phyloP scores from a whole-genome alignment of 257 asterid genomes.

The Petunia secreta region DNA sequence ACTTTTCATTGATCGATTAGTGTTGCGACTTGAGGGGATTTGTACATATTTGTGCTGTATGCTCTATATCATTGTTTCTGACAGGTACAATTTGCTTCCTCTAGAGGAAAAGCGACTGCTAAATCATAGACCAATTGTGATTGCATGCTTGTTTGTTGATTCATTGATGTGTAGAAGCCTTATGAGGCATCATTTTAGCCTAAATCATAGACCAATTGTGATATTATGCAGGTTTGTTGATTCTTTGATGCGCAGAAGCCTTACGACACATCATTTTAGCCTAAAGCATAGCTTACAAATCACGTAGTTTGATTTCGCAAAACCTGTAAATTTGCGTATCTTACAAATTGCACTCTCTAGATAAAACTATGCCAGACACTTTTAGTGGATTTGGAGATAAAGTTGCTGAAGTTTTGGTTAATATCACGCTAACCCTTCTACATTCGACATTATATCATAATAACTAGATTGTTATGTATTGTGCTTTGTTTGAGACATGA shows the following conservation, averaged over 20 bases:
- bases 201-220: background rate
- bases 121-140: background rate
- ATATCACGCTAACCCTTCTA: background rate
- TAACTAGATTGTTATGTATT: background rate
- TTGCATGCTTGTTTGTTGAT: background rate
- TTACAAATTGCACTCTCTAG: no score
- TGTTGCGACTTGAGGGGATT: background rate
- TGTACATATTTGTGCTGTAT: background rate
- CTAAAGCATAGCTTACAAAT: background rate
- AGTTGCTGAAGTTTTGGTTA: background rate
- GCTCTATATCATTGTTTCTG: background rate
- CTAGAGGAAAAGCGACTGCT: background rate
- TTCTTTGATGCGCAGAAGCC: background rate
- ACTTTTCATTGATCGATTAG: background rate
- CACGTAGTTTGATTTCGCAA: background rate
- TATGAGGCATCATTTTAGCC: background rate
- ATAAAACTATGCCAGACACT: no score
- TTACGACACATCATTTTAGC: background rate
- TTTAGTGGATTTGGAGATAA: background rate
- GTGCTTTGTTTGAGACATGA: constrained; percentile 67
- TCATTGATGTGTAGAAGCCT: background rate
- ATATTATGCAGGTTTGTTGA: background rate
- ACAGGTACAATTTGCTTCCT: background rate
- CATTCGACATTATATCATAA: background rate
- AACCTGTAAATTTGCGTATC: background rate